Evolutionary conservation across 148 eudicot species (phyloP), one percentile per base, ranked within the genome.

Genomic region (Chenopodium suecicum): DNA sequence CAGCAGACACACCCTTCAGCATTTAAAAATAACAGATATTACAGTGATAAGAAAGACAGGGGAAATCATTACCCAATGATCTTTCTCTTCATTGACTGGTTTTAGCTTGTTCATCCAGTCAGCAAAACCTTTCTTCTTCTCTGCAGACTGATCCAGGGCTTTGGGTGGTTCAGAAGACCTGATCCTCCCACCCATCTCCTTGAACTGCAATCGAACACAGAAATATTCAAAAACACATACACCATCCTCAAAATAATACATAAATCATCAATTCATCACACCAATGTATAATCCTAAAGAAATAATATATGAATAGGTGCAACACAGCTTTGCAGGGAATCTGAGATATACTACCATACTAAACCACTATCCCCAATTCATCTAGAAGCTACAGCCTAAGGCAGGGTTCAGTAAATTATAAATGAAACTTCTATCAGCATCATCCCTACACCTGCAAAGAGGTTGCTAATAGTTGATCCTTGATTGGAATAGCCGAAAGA

Each of bases 11-110:
- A 72, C 75, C 54, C 29, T 72, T 41, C 25, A n/a, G 46, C 47
- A 76, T 32, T 8, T 13, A 63, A 13, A 73, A 22, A 34, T 16
- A 76, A 78, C n/a, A 73, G 44, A 69, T 37, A 69, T 56, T 5
- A 37, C 20, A 41, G 4, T 16, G 73, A 12, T n/a, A 44, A 65
- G 72, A 46, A 31, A 70, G 25, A 25, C 13, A 20, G 17, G 31
- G 41, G 31, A 70, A 78, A 27, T 46, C 37, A 60, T 85, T 86
- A 92, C 98, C 98, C 98, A 94, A 78, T 94, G 95, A 85, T 94
- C 98, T 88, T 94, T 94, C 88, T 94, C 98, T 88, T 92, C 98
- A 78, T 90, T 94, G 75, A 87, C 88, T 62, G 97, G 97, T 83
- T 91, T 94, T 63, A 94, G 83, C 86, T 86, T 73, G 87, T 80